These are phyloP conservation scores for Termitomyces sp. DNA, from an alignment of 768 basidiomycete genomes.

Conservation along the genomic window DNA sequence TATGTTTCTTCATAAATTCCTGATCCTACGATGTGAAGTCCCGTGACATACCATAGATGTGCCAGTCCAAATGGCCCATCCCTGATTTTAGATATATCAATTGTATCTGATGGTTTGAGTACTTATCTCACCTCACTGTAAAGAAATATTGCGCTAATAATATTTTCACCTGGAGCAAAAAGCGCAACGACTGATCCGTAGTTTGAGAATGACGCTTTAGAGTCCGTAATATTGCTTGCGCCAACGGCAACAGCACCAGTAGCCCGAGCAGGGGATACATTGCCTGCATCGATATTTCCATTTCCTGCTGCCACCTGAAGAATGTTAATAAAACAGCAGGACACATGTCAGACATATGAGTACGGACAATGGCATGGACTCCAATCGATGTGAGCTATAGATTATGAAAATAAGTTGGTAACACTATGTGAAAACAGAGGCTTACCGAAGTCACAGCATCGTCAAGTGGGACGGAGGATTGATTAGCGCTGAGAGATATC, in stretches of 20 bases:
- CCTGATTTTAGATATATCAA: no score
- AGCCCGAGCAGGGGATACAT: not conserved
- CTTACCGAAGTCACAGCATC: not conserved
- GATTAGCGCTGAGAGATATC: not conserved
- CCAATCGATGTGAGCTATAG: not conserved
- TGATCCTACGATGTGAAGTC: not conserved
- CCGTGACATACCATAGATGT: not conserved
- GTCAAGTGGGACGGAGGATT: not conserved
- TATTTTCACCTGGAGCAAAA: not conserved
- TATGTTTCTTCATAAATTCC: not conserved
- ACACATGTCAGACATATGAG: not conserved
- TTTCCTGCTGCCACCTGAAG: conserved; percentile 8
- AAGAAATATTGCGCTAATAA: not conserved
- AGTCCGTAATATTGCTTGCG: not conserved
- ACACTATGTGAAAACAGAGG: not conserved
- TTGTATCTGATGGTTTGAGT: no score
- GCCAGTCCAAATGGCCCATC: no score
- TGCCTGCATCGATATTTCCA: not conserved
- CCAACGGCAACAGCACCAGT: not conserved
- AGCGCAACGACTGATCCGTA: not conserved
- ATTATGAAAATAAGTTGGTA: not conserved
- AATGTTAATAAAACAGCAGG: not conserved
- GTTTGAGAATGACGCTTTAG: not conserved
- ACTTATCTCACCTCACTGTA: not conserved
- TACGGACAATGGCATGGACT: conserved; percentile 2